Evolutionary conservation across 1,284 basidiomycete genomes (phyloP), one percentile per base, ranked within the genome.

Genomic region (Sporisorium sorghi): DNA sequence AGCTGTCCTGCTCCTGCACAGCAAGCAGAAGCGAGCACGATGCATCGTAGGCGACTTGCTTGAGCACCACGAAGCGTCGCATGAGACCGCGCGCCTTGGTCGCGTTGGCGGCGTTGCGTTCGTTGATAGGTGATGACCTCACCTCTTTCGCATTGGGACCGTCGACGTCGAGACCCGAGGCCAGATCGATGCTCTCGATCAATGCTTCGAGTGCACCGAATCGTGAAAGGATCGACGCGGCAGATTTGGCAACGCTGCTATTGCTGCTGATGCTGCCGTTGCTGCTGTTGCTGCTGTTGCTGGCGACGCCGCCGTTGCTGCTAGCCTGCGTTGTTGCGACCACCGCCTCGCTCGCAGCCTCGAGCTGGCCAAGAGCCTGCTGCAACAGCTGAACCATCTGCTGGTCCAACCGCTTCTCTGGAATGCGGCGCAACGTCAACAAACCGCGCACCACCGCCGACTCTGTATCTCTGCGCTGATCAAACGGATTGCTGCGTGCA

Each of bases 161-260:
- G 47, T 82, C 80, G 23, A 80, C 70, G 46, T 82, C 80, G 19
- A 82, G 65, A 21, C 62, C 48, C 7, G 72, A 66, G 24, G 80
- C 80, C 3, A 82, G 42, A 40, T 80, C 78, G 26, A 80, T 54
- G 44, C 77, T 76, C 53, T 82, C 80, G 21, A 80, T n/a, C 24
- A 67, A 49, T 9, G 51, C 33, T n/a, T 72, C 59, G 14, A 79
- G 33, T 1, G 59, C 44, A 11, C 73, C 73, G 28, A 57, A 61
- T 0, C 62, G 49, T 4, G 60, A 46, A 7, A 78, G 61, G 8
- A 73, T 10, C 15, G 46, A 37, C 33, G 40, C 24, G 6, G 46
- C 61, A 33, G 52, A 32, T 8, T 4, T 14, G 4, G 39, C 32
- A 14, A 14, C n/a, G 21, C 14, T 23, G 26, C 24, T 48, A 11